Evolutionary conservation across 2,329 filamentous ascomycete genomes (phyloP), one percentile per base, ranked within the genome.

Genomic region (Ilyonectria sp.): DNA sequence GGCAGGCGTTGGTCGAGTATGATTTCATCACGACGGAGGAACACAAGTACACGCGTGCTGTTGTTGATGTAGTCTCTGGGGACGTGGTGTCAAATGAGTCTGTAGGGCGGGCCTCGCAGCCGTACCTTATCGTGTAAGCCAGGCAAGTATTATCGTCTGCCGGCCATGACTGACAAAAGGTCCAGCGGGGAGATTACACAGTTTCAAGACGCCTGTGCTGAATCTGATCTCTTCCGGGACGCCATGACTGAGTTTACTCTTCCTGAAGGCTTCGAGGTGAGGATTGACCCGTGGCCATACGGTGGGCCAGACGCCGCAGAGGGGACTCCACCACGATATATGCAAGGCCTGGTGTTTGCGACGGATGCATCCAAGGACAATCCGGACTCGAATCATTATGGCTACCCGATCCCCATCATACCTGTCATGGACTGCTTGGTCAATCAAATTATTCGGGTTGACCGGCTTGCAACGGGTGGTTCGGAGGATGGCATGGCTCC

Each of bases 211-310:
- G 73, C 75, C 9, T 85, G 83, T 66, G 56, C 83, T 13, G 75
- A 79, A 6, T 86, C 85, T 0, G 78, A 82, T 0, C 72, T 85
- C 47, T 87, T 86, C 75, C 80, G 83, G 67, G 77, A 83, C 15
- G 85, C 85, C 59, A 77, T 87, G 74, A 76, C 82, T 23, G 84
- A 86, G 70, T 84, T 87, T 59, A 71, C 75, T 4, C 75, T 87
- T 13, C 85, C 85, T 5, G 79, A 84, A 31, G 81, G 82, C 71
- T 84, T 85, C 58, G 69, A 74, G 40, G 74, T 85, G 57, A 79
- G 78, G 15, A 84, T 86, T 69, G 84, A 86, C 88, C 69, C 87
- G 0, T 94, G 92, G 92, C 93, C 93, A 43, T 94, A 94, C 69
- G 84, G 85, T 13, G 83, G 83, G 2, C 78, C 79, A 1, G 81